Conservation (phyloP, 169 alveolate genomes). For the Eimeria praecox region DNA sequence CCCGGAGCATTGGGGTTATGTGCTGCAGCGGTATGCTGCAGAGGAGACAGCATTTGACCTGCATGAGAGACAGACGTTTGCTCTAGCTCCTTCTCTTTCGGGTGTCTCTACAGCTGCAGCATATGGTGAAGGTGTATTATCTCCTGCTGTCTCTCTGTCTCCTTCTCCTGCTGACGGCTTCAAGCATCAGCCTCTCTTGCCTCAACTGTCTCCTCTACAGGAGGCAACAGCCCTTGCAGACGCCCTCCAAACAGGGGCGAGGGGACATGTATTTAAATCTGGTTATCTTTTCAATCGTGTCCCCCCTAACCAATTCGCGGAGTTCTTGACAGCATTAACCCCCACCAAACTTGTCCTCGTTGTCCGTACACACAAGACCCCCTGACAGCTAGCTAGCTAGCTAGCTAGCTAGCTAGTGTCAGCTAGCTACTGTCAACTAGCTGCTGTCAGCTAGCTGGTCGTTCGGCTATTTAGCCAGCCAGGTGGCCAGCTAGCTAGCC, state of each 20-base stretch:
- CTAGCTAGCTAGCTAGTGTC: not conserved
- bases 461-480: too few relatives aligned
- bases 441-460: too few relatives aligned
- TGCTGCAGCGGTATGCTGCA: not conserved
- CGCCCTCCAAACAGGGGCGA: not conserved
- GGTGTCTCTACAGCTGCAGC: not conserved
- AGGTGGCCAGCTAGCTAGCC: not conserved
- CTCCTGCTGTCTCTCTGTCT: not conserved
- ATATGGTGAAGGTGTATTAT: not conserved
- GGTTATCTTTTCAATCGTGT: not conserved
- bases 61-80: not conserved
- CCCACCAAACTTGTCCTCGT: not conserved
- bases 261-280: not conserved
- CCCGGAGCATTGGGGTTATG: not conserved
- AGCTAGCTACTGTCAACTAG: not conserved
- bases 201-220: slow-evolving; percentile 8
- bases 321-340: not conserved
- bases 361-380: not conserved
- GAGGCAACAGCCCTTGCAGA: not conserved
- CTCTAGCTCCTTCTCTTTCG: not conserved
- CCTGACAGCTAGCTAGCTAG: too few relatives aligned
- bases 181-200: not conserved
- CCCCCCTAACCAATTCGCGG: not conserved
- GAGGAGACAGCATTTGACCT: not conserved
- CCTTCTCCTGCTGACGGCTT: not conserved